phyloP scores from a whole-genome alignment of 306 rosid species.

The Purshia tridentata region DNA sequence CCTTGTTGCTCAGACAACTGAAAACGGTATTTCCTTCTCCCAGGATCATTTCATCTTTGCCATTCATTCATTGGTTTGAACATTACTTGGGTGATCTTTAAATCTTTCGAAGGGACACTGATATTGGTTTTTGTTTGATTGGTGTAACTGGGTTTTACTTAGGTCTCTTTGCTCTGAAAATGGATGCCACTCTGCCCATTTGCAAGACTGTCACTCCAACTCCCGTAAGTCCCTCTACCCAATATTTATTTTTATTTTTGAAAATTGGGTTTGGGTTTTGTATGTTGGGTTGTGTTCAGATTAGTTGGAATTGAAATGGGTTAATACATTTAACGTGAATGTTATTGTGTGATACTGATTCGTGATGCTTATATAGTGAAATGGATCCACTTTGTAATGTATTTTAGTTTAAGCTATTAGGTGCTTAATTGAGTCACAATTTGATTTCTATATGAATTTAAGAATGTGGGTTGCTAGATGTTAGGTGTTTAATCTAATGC shows the following conservation, averaged over 20 bases:
- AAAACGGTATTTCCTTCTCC: neutral
- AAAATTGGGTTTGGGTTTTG: constrained; percentile 1
- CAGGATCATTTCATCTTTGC: neutral
- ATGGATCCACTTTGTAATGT: neutral
- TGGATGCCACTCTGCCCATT: constrained; percentile 67
- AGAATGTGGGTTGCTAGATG: neutral
- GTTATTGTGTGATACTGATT: neutral
- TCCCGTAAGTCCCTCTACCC: constrained; percentile 37
- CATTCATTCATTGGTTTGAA: too few species aligned
- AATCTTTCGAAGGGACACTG: neutral
- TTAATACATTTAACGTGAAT: neutral
- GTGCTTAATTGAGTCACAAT: neutral
- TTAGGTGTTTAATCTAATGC: too few species aligned
- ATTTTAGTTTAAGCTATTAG: neutral
- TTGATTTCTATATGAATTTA: neutral
- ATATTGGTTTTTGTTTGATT: neutral
- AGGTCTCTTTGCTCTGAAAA: constrained; percentile 23
- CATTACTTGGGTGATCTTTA: neutral
- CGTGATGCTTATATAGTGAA: neutral
- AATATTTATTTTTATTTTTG: neutral
- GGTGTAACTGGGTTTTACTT: constrained; percentile 8
- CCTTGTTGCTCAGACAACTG: neutral
- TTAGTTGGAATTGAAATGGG: constrained; percentile 1
- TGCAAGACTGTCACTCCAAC: constrained; percentile 62
- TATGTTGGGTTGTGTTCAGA: constrained; percentile 4